phyloP scores from a whole-genome alignment of 768 basidiomycete genomes.

The Lactarius hengduanensis region DNA sequence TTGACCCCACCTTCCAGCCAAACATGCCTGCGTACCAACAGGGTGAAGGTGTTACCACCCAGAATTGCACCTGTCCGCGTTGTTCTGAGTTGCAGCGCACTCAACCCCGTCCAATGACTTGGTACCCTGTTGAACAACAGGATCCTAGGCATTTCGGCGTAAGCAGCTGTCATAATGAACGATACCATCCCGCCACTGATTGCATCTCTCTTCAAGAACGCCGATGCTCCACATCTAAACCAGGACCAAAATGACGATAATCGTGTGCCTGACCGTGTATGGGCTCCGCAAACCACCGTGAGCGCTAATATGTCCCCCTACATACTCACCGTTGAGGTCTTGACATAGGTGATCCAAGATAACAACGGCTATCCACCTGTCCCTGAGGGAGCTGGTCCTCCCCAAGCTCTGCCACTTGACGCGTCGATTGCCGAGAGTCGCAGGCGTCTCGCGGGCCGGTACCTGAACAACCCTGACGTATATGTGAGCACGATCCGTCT shows the following conservation, averaged over 20 bases:
- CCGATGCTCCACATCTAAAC: background rate
- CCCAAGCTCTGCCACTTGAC: background rate
- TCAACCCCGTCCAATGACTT: background rate
- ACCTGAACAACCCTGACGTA: conserved; percentile 4
- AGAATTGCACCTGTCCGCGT: background rate
- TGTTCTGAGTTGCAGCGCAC: background rate
- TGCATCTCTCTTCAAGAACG: background rate
- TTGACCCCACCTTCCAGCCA: background rate
- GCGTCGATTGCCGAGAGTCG: background rate
- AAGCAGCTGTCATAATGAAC: background rate
- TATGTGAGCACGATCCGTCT: background rate
- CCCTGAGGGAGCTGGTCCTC: background rate
- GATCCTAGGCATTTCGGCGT: background rate
- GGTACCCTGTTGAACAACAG: background rate
- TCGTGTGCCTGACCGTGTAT: background rate
- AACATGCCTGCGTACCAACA: background rate
- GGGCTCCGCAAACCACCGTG: background rate
- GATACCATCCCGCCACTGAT: background rate
- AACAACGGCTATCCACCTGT: background rate
- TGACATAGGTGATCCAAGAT: background rate
- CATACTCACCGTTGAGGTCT: background rate
- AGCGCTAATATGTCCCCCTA: background rate
- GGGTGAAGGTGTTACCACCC: background rate
- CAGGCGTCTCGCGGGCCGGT: conserved; percentile 2
- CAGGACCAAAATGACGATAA: background rate